Percentiles rank a stretch among this genome's conserved stretches.
Conservation (phyloP, 2,329 filamentous ascomycete species). For the Epichloe sibirici region DNA sequence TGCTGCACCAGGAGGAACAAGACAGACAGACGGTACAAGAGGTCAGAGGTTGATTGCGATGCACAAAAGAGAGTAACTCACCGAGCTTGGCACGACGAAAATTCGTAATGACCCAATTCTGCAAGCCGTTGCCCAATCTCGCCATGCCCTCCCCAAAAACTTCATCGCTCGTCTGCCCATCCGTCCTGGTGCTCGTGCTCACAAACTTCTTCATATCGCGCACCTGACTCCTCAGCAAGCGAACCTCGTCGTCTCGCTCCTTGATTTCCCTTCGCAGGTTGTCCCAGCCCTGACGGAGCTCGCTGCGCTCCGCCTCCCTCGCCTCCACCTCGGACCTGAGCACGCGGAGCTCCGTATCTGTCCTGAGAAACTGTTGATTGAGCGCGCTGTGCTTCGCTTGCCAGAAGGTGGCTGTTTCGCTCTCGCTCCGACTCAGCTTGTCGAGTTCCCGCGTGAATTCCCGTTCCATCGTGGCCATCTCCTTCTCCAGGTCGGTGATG, state of each 20-base stretch:
- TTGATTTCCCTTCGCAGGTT: constrained; percentile 32
- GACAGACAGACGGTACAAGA: not conserved
- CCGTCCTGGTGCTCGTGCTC: constrained; percentile 50
- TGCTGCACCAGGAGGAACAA: not conserved
- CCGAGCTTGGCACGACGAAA: constrained; percentile 51
- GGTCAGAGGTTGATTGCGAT: not conserved
- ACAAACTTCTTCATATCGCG: constrained; percentile 60
- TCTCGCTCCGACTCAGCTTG: constrained; percentile 39
- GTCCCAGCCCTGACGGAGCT: constrained; percentile 38
- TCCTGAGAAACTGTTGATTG: constrained; percentile 38
- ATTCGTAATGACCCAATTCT: constrained; percentile 63
- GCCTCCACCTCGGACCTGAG: constrained; percentile 37
- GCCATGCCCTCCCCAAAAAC: constrained; percentile 51
- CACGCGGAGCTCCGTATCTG: constrained; percentile 40
- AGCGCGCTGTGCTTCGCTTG: constrained; percentile 41
- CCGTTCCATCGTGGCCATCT: constrained; percentile 38
- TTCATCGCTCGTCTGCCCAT: constrained; percentile 52
- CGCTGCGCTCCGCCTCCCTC: constrained; percentile 32
- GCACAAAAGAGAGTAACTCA: constrained; percentile 17
- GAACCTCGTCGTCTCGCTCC: constrained; percentile 43
- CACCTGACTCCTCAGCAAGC: constrained; percentile 45
- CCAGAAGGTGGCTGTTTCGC: constrained; percentile 44
- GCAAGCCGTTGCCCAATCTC: constrained; percentile 51
- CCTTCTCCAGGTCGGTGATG: constrained; percentile 39
- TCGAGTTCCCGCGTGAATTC: constrained; percentile 43